Conservation (phyloP, 2,329 filamentous ascomycete species). For the Epicoccum sorghinum region DNA sequence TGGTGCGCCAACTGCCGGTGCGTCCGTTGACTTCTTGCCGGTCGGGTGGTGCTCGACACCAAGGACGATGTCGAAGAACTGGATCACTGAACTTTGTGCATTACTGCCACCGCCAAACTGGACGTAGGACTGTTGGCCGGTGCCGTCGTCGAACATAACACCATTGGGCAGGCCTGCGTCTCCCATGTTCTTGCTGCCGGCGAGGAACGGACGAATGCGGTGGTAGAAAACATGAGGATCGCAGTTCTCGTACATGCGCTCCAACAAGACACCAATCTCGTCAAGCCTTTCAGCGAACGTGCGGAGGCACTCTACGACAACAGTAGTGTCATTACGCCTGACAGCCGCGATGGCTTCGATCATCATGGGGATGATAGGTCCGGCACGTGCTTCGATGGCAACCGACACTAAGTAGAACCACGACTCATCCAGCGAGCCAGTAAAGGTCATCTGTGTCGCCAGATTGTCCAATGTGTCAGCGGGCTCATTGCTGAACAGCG, state of each 20-base stretch:
- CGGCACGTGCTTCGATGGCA: conserved; percentile 91
- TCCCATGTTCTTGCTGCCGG: conserved; percentile 96
- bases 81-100: conserved; percentile 93
- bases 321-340: conserved; percentile 69
- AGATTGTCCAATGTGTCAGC: conserved; percentile 87
- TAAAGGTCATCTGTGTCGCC: conserved; percentile 86
- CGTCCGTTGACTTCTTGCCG: conserved; percentile 65
- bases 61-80: conserved; percentile 94
- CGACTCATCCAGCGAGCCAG: conserved; percentile 92
- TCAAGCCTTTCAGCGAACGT: conserved; percentile 86
- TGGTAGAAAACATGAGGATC: conserved; percentile 95
- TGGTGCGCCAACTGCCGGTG: conserved; percentile 51
- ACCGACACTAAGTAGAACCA: conserved; percentile 98
- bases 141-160: conserved; percentile 84
- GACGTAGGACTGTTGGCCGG: conserved; percentile 70
- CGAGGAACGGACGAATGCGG: conserved; percentile 92
- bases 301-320: conserved; percentile 77
- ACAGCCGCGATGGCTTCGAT: conserved; percentile 83
- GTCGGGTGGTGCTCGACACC: conserved; percentile 91
- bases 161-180: conserved; percentile 89
- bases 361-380: conserved; percentile 86
- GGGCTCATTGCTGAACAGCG: conserved; percentile 81
- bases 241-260: conserved; percentile 93
- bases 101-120: conserved; percentile 96
- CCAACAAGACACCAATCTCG: conserved; percentile 77